phyloP scores from a whole-genome alignment of 768 basidiomycete genomes.

The Kwoniella europaea region DNA sequence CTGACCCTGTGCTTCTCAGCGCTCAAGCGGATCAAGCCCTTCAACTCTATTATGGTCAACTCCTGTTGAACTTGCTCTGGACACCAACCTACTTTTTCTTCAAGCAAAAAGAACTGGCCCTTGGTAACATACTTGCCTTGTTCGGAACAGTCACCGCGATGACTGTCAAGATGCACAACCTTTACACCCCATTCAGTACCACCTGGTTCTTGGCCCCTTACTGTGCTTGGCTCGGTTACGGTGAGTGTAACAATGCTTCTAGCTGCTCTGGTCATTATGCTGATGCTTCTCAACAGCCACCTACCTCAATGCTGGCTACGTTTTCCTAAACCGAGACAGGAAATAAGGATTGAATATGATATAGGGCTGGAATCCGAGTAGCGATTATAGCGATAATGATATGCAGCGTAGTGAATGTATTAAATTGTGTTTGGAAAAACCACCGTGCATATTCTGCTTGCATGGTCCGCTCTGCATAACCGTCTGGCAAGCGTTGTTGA shows the following conservation, averaged over 20 bases:
- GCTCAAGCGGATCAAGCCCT: slow-evolving; percentile 63
- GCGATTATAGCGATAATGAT: background rate
- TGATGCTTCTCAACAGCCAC: slow-evolving; percentile 60
- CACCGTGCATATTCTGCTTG: no score
- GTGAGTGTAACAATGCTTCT: slow-evolving; percentile 31
- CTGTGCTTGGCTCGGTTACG: slow-evolving; percentile 69
- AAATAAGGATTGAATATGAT: slow-evolving; percentile 11
- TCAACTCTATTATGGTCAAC: slow-evolving; percentile 68
- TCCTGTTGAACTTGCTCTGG: slow-evolving; percentile 49
- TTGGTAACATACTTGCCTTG: slow-evolving; percentile 65
- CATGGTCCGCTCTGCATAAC: no score
- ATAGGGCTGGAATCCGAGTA: no score
- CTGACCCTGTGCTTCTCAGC: slow-evolving; percentile 46
- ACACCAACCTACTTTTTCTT: slow-evolving; percentile 66
- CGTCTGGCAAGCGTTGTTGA: no score
- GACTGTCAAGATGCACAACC: slow-evolving; percentile 66
- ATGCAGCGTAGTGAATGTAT: background rate
- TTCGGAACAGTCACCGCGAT: slow-evolving; percentile 67
- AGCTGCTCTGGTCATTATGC: background rate
- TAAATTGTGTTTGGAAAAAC: background rate
- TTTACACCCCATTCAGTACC: slow-evolving; percentile 60
- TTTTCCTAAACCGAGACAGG: slow-evolving; percentile 59
- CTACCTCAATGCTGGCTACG: slow-evolving; percentile 71
- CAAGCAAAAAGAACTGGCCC: slow-evolving; percentile 64
- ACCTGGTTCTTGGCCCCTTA: slow-evolving; percentile 70